Evolutionary conservation across 2,329 filamentous ascomycete genomes (phyloP), one percentile per base, ranked within the genome.

Genomic region (Aspergillus fijiensis): DNA sequence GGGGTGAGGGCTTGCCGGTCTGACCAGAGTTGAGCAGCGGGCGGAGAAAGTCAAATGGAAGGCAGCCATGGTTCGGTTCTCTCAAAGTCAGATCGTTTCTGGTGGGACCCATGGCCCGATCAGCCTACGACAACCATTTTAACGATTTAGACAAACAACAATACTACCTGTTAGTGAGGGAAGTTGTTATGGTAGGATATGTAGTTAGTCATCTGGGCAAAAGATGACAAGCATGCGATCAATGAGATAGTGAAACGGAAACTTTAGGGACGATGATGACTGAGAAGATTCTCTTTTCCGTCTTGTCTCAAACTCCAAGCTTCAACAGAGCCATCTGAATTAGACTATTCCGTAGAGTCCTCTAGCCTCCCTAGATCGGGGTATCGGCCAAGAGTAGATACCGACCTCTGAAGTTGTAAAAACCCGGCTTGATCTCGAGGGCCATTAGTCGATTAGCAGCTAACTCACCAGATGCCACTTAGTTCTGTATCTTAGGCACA

Each of bases 341-440:
- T 35, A 35, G 33, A 35, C 33, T 12, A 35, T 2, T 35, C 6
- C 10, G n/a, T 14, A 21, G 11, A 27, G 12, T 55, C 27, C n/a
- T 45, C 23, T 27, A 10, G 19, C 11, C 27, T 19, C 39, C 19
- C 27, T 31, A 25, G 53, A 47, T 42, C 39, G 39, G 39, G 48
- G 11, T 27, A 25, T 55, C 53, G 53, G 53, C 45, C 53, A 55
- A 42, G 16, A 55, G 27, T 55, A 33, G 53, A 42, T 23, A 19
- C 53, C 53, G 53, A 55, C 48, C 53, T 31, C 42, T 55, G 53
- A 42, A 29, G 29, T 29, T 23, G 23, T 12, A 31, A 33, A 35
- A 59, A 59, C 49, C 50, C 31, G 45, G 57, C 45, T 57, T 57
- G 57, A 60, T 60, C 58, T 57, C 54, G 27, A 50, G 21, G 33